Evolutionary conservation across 495 filamentous ascomycete species (phyloP).

Genomic region (Pyrenula aspistea): DNA sequence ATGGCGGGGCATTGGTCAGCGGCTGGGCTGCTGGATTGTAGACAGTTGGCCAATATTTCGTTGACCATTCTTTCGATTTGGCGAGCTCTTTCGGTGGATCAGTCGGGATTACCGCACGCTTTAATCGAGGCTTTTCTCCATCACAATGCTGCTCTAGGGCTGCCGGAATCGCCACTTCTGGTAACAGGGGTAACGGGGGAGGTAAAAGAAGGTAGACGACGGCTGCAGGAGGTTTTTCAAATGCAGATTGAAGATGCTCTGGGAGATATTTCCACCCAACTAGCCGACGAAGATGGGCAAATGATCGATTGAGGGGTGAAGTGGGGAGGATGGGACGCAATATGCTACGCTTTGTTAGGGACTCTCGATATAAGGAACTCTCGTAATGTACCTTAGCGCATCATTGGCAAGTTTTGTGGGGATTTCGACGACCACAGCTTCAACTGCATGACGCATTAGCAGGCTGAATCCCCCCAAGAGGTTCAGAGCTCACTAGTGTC

Average conservation of each 20-base stretch:
- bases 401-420: not conserved
- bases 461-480: slow-evolving; percentile 65
- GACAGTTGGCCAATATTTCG: slow-evolving; percentile 73
- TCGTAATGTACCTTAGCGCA: slow-evolving; percentile 24
- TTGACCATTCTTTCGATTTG: slow-evolving; percentile 67
- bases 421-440: slow-evolving; percentile 22
- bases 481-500: slow-evolving; percentile 44
- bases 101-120: slow-evolving; percentile 53
- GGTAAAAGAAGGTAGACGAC: slow-evolving; percentile 30
- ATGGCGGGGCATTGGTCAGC: slow-evolving; percentile 36
- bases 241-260: slow-evolving; percentile 2
- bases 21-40: slow-evolving; percentile 77
- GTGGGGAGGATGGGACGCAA: not conserved
- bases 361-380: slow-evolving; percentile 11
- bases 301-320: slow-evolving; percentile 22
- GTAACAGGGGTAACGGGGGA: slow-evolving; percentile 22
- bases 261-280: slow-evolving; percentile 2
- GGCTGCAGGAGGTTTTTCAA: slow-evolving; percentile 4
- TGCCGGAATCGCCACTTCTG: slow-evolving; percentile 30
- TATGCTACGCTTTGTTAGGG: not conserved
- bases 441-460: slow-evolving; percentile 61
- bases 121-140: slow-evolving; percentile 27
- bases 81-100: slow-evolving; percentile 59
- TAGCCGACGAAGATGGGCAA: slow-evolving; percentile 13
- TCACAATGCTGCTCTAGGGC: slow-evolving; percentile 11